A percentile compares a stretch with the other conserved stretches of the same genome.
Evolutionary conservation across 352 stramenopile species (phyloP).

Genomic region (Phytophthora pistaciae): DNA sequence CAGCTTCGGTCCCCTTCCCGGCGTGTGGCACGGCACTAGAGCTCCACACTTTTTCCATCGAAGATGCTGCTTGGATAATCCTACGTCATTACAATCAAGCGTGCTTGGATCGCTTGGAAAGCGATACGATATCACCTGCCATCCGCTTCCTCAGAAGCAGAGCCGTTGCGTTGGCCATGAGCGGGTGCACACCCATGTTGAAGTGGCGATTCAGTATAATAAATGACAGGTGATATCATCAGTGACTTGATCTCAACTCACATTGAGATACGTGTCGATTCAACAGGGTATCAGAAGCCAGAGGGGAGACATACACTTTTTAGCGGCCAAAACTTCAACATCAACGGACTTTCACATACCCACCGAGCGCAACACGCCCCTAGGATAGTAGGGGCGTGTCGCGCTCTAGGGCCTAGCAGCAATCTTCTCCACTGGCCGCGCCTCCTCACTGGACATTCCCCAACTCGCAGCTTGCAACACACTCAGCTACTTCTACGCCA

Average conservation of each 20-base stretch:
- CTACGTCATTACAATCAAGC: too few species aligned
- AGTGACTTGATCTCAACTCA: not conserved
- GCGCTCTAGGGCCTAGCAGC: too few species aligned
- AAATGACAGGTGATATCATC: not conserved
- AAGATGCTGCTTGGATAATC: too few species aligned
- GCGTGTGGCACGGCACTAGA: too few species aligned
- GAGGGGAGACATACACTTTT: not conserved
- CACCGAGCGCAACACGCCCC: not conserved
- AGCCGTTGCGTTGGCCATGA: not conserved
- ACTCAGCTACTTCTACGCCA: too few species aligned
- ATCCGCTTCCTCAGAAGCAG: too few species aligned
- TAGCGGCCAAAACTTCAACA: not conserved
- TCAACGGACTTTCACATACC: not conserved
- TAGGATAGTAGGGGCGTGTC: too few species aligned
- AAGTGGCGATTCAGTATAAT: not conserved
- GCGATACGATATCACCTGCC: not conserved
- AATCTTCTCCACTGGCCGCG: too few species aligned
- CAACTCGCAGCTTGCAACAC: constrained; percentile 1
- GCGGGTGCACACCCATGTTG: constrained; percentile 1
- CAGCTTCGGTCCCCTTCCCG: constrained; percentile 23
- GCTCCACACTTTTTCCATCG: too few species aligned
- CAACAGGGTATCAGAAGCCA: not conserved
- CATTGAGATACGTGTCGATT: not conserved
- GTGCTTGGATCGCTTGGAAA: not conserved
- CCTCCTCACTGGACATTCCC: not conserved